Percentiles rank a stretch among this genome's conserved stretches.
These are phyloP conservation scores for Cladorrhinum sp. DNA, from an alignment of 2,329 filamentous ascomycete genomes.

Conservation along the genomic window DNA sequence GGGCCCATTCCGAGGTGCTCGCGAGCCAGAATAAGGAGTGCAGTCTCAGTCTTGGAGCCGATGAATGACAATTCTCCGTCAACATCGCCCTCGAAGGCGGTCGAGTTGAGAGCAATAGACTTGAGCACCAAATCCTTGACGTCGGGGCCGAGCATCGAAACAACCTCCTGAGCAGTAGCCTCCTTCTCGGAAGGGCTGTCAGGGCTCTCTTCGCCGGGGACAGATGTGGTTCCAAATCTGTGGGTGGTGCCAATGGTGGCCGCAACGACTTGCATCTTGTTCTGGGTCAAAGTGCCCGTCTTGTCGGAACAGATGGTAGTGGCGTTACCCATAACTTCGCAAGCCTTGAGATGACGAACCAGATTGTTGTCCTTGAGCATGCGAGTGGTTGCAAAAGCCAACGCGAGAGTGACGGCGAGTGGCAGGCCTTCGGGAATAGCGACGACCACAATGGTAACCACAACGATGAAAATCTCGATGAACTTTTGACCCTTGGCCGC, in stretches of 20 bases:
- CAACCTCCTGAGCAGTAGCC: slow-evolving; percentile 45
- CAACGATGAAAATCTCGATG: slow-evolving; percentile 72
- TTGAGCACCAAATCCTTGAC: slow-evolving; percentile 54
- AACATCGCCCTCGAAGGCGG: slow-evolving; percentile 72
- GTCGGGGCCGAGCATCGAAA: slow-evolving; percentile 42
- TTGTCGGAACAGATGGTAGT: slow-evolving; percentile 69
- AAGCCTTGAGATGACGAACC: slow-evolving; percentile 72
- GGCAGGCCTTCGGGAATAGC: slow-evolving; percentile 76
- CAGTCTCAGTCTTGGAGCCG: slow-evolving; percentile 75
- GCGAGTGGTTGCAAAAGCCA: slow-evolving; percentile 72
- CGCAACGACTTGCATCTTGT: slow-evolving; percentile 66
- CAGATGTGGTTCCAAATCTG: slow-evolving; percentile 47
- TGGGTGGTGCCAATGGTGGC: slow-evolving; percentile 55
- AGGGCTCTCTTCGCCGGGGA: slow-evolving; percentile 22
- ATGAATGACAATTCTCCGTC: slow-evolving; percentile 65
- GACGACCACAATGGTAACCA: slow-evolving; percentile 76
- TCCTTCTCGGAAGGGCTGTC: slow-evolving; percentile 35
- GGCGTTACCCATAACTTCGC: slow-evolving; percentile 79
- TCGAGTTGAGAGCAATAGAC: slow-evolving; percentile 65
- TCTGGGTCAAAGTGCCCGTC: slow-evolving; percentile 65
- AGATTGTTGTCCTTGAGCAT: slow-evolving; percentile 78
- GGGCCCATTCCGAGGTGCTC: slow-evolving; percentile 65
- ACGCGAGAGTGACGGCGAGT: slow-evolving; percentile 71
- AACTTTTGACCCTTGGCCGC: slow-evolving; percentile 77
- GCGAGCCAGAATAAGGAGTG: slow-evolving; percentile 66